Conservation (phyloP, 257 asterid genomes). For the Nicotiana knightiana region DNA sequence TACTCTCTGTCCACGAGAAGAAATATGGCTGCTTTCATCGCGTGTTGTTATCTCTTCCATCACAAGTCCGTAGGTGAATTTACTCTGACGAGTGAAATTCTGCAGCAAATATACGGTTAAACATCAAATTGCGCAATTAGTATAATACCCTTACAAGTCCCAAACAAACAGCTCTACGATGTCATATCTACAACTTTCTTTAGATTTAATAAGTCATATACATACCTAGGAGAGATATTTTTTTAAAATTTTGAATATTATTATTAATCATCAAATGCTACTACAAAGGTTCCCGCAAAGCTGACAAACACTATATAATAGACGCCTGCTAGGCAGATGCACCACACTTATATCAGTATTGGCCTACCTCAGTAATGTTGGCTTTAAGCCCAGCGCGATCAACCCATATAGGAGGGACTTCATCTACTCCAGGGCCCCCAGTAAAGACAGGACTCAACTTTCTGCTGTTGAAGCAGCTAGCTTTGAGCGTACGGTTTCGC, state of each 20-base stretch:
- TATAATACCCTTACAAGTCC: not conserved
- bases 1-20: constrained; percentile 88
- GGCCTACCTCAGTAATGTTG: constrained; percentile 74
- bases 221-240: not conserved
- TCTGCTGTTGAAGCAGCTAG: constrained; percentile 94
- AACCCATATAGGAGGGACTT: constrained; percentile 97
- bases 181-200: not conserved
- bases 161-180: not conserved
- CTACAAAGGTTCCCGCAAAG: not conserved
- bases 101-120: constrained; percentile 28
- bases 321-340: not conserved
- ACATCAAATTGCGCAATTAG: not conserved
- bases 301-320: not conserved
- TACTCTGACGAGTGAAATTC: constrained; percentile 95
- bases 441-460: constrained; percentile 97
- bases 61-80: constrained; percentile 90
- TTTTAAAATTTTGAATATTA: not conserved
- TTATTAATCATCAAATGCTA: not conserved
- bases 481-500: constrained; percentile 82
- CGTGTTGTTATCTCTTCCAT: constrained; percentile 97
- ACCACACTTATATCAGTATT: not conserved
- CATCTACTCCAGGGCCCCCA: constrained; percentile 97
- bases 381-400: constrained; percentile 94
- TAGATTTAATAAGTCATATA: not conserved
- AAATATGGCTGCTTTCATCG: constrained; percentile 89